Evolutionary conservation across 495 filamentous ascomycete genomes (phyloP).

Genomic region (Trichoderma orchidacearum): DNA sequence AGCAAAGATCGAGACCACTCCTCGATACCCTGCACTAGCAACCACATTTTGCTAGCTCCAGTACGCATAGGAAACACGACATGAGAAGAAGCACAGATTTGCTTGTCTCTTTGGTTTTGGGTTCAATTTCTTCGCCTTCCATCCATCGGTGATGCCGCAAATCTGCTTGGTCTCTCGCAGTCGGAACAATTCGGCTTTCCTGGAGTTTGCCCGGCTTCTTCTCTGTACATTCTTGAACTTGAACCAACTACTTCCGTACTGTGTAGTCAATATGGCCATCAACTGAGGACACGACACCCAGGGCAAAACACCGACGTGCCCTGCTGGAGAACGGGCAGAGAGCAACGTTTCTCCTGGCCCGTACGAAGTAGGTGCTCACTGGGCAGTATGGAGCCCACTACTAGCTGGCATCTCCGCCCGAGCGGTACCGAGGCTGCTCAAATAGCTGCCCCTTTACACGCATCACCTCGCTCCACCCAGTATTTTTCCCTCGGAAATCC

Average conservation of each 20-base stretch:
- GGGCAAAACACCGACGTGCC: too few species aligned
- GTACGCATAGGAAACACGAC: background rate
- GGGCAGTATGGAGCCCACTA: too few species aligned
- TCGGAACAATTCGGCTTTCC: background rate
- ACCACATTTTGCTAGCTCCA: background rate
- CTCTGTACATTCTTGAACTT: background rate
- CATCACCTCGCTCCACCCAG: background rate
- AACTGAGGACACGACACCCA: background rate
- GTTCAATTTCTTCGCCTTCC: too few species aligned
- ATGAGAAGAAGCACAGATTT: background rate
- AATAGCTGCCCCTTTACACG: background rate
- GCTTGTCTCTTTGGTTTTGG: background rate
- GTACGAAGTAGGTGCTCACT: too few species aligned
- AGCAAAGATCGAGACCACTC: background rate
- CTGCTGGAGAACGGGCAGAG: too few species aligned
- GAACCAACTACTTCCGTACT: background rate
- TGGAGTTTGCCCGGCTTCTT: background rate
- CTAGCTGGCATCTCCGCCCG: too few species aligned
- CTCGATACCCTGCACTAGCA: background rate
- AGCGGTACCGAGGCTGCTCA: background rate
- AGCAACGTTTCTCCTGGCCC: too few species aligned
- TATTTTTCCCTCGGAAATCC: background rate
- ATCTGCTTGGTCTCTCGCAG: background rate
- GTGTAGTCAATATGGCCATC: too few species aligned
- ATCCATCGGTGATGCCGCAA: background rate